These are phyloP conservation scores for Tephrocybe sp. DNA, from an alignment of 768 basidiomycete genomes.

Conservation along the genomic window DNA sequence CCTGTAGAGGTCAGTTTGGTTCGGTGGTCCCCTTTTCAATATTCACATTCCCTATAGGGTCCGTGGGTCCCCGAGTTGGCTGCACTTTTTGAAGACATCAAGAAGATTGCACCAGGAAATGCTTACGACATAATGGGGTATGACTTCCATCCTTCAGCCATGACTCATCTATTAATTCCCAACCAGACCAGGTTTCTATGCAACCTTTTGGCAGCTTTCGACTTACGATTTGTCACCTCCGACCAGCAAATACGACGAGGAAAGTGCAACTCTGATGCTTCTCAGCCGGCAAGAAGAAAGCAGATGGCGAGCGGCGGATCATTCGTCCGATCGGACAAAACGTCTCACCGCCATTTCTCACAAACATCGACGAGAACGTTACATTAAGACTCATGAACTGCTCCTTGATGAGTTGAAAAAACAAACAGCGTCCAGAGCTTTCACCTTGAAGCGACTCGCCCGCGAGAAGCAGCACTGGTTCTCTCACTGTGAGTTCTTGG, in stretches of 20 bases:
- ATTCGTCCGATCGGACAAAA: constrained; percentile 63
- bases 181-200: constrained; percentile 82
- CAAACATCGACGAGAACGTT: constrained; percentile 62
- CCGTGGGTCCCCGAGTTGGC: constrained; percentile 81
- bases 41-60: constrained; percentile 37
- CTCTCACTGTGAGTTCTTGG: constrained; percentile 44
- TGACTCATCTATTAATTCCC: constrained; percentile 9
- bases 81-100: constrained; percentile 72
- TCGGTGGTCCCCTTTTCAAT: neutral
- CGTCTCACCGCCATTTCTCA: constrained; percentile 56
- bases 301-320: constrained; percentile 62
- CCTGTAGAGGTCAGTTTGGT: constrained; percentile 36
- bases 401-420: constrained; percentile 73
- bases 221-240: constrained; percentile 88
- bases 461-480: constrained; percentile 87
- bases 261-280: constrained; percentile 55
- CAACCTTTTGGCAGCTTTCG: constrained; percentile 96
- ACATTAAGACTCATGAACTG: constrained; percentile 53
- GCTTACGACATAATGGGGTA: constrained; percentile 72
- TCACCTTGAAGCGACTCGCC: constrained; percentile 72
- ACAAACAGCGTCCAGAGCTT: constrained; percentile 67
- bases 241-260: constrained; percentile 73
- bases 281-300: constrained; percentile 69
- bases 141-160: constrained; percentile 19
- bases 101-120: constrained; percentile 64